Percentiles rank a stretch among this genome's conserved stretches.
Conservation (phyloP, 208 protist genomes). For the Trypanosomatidae sp. region DNA sequence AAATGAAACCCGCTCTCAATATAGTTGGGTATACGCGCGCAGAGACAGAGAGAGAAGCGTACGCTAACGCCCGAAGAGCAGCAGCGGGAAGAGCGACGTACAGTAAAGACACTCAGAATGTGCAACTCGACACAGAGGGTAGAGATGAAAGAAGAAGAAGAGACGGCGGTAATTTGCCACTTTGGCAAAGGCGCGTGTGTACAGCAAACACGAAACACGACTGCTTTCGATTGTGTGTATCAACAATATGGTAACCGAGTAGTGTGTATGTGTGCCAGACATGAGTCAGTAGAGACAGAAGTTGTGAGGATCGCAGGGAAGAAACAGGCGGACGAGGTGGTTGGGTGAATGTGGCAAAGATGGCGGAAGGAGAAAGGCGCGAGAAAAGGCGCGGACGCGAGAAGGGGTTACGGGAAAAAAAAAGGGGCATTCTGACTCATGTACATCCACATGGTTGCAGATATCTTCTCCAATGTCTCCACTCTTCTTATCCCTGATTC, state of each 20-base stretch:
- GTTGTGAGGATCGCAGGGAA: neutral
- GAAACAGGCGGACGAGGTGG: neutral
- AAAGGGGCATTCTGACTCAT: neutral
- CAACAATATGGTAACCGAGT: neutral
- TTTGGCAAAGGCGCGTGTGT: neutral
- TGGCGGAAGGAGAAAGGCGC: neutral
- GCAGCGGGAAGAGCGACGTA: neutral
- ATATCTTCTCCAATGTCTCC: neutral
- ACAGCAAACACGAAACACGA: neutral
- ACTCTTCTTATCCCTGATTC: neutral
- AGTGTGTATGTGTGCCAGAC: neutral
- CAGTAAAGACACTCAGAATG: neutral
- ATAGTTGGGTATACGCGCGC: neutral
- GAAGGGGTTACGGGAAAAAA: neutral
- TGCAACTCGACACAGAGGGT: neutral
- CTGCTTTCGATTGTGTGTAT: neutral
- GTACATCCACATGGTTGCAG: too few relatives aligned
- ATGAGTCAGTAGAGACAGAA: neutral
- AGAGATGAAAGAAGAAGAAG: neutral
- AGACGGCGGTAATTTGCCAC: too few relatives aligned
- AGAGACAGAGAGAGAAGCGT: neutral
- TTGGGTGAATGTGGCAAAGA: neutral
- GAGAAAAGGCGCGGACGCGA: neutral
- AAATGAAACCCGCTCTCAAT: neutral
- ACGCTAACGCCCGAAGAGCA: neutral